Percentiles rank a stretch among this genome's conserved stretches.
Evolutionary conservation across 805 yeast species (phyloP).

Genomic region (Torulaspora gathmanii): DNA sequence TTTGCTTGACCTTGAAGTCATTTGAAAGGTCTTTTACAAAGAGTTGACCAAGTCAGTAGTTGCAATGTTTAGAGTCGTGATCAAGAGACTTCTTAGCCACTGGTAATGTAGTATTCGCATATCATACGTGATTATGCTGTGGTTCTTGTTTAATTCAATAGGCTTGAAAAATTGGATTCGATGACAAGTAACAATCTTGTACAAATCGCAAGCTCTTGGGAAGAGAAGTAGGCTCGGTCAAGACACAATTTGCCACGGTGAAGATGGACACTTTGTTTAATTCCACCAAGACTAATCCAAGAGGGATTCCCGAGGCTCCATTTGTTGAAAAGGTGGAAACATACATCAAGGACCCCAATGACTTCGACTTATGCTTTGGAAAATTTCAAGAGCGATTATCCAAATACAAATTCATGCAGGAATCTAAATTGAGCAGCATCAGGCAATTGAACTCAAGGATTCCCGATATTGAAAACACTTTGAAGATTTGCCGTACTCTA

Average conservation of each 20-base stretch:
- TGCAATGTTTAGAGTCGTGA: too few relatives aligned
- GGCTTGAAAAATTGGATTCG: conserved; percentile 2
- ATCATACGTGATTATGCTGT: neutral
- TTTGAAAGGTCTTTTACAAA: neutral
- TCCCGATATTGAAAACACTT: conserved; percentile 89
- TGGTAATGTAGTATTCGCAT: neutral
- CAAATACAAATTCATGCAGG: conserved; percentile 85
- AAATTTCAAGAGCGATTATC: conserved; percentile 83
- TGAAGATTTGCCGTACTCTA: conserved; percentile 64
- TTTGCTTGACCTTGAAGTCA: too few relatives aligned
- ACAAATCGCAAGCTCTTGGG: neutral
- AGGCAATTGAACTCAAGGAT: conserved; percentile 48
- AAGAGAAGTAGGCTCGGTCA: neutral
- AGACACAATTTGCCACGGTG: neutral
- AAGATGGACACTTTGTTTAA: conserved; percentile 38
- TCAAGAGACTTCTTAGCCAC: too few relatives aligned
- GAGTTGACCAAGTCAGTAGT: neutral
- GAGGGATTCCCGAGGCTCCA: conserved; percentile 97
- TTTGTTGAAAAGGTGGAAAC: conserved; percentile 81
- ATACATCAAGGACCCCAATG: conserved; percentile 61
- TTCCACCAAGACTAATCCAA: conserved; percentile 65
- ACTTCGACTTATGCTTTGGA: conserved; percentile 63
- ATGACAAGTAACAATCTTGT: neutral
- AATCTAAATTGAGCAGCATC: conserved; percentile 29
- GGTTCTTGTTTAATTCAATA: neutral